Evolutionary conservation across 768 basidiomycete genomes (phyloP), one percentile per base, ranked within the genome.

Genomic region (Xerocomus brunneocitrinus): DNA sequence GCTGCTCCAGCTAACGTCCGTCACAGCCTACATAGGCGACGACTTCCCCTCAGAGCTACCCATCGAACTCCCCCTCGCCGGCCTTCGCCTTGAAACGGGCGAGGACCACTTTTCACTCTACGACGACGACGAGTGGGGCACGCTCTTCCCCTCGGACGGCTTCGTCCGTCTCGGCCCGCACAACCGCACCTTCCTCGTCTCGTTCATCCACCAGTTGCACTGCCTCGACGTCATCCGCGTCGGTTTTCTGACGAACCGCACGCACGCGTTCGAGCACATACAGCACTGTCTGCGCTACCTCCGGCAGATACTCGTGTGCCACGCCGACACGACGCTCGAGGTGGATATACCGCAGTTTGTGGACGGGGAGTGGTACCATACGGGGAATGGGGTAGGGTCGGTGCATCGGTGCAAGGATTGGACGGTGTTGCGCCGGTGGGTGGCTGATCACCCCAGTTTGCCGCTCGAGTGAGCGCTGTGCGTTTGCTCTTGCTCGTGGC

Each of bases 191-290:
- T 71, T 73, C 47, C 68, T 58, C 14, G 60, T 63, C 22, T 67
- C 73, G 31, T 71, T 78, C 58, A 78, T 74, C 65, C 79, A 80
- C 61, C 72, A 80, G 55, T 69, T 77, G 16, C 79, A 80, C 55
- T 80, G 78, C 49, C 58, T 80, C 13, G 68, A 73, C 44, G 55
- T 67, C 47, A 71, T 74, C 19, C 71, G 73, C 14, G 63, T 55
- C 2, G 66, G 65, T 16, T 60, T 65, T 39, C 45, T 70, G 46
- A 55, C 61, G 32, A 62, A 62, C 39, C 56, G 57, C 12, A 62
- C 57, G 14, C 61, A 65, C 19, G 48, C 62, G 24, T 58, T 54
- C n/a, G 53, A 61, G 42, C 74, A 76, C 47, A 65, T 68, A 12
- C 58, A 69, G 24, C 74, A 74, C 38, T 74, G 74, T 56, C 56